Evolutionary conservation across 176 grass and related monocot genomes (phyloP).

Genomic region (Oryza coarctata): DNA sequence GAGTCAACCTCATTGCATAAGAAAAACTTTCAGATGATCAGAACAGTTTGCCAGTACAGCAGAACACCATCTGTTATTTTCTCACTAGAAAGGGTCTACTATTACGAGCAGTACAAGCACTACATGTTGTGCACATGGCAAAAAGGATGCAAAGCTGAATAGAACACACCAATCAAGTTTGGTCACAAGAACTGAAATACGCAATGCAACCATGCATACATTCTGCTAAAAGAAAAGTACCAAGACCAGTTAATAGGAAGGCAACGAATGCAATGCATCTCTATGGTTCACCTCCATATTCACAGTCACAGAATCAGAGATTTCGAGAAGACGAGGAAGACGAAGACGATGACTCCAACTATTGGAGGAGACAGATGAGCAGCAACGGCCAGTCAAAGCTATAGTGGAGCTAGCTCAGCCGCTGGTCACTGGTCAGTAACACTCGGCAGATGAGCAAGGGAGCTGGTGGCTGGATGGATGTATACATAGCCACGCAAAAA

Average conservation of each 20-base stretch:
- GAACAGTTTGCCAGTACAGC: neutral
- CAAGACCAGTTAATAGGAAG: neutral
- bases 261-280: neutral
- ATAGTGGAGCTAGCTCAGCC: neutral
- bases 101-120: slow-evolving; percentile 12
- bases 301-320: neutral
- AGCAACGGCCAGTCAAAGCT: slow-evolving; percentile 27
- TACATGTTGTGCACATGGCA: neutral
- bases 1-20: neutral
- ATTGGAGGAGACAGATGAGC: neutral
- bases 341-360: neutral
- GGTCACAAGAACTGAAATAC: neutral
- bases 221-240: neutral
- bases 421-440: neutral
- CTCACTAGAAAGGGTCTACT: neutral
- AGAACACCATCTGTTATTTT: neutral
- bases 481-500: slow-evolving; percentile 49
- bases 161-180: neutral
- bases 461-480: slow-evolving; percentile 31
- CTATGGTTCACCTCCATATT: slow-evolving; percentile 53
- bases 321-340: slow-evolving; percentile 2
- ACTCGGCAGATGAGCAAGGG: slow-evolving; percentile 10
- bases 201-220: neutral
- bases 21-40: neutral
- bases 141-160: neutral